Base-by-base conservation (phyloP, 148 eudicot species). In the Cornus florida region DNA sequence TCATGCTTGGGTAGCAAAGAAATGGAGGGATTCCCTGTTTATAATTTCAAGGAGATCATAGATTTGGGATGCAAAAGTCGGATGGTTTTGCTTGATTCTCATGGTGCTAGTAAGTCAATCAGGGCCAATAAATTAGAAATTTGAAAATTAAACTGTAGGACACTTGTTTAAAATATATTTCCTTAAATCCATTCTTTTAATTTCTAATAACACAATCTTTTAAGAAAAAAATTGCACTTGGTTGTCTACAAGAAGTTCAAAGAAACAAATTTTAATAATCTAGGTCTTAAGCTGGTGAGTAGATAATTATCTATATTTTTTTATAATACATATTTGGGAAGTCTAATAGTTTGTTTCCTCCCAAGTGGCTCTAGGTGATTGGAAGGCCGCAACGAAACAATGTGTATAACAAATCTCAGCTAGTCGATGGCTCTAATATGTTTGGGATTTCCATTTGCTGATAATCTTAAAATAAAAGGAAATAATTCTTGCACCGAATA, bases 51-150 rank as follows among this genome's bases (percentile, higher is more conserved):
- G 67, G 99, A 93, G 85, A 87, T 96, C 75, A 78, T 86, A 83
- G 87, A 84, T 69, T 82, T 87, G 90, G 99, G 99, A 78, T 87
- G 73, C 80, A 86, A 89, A 82, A 92, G 89, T 81, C 97, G 92
- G 75, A 79, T 68, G 79, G 76, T 43, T 74, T 85, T 93, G 82
- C 85, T 83, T 80, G 81, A 75, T 81, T 91, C 94, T 75, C 82
- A 82, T 87, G 90, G 86, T 86, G 88, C 92, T 83, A 82, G 99
- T 96, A 93, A 92, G 97, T 86, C 83, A 78, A 35, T 75, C 8
- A 59, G 64, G 50, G 32, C 57, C 50, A 4, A 38, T 66, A 39
- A 3, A 41, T 38, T 41, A 41, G 35, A 64, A 65, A 39, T 65
- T 19, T 23, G 24, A 62, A 13, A 35, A 17, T 20, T 71, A 16